Conservation (phyloP, 768 basidiomycete species). For the Scleroderma bovista region DNA sequence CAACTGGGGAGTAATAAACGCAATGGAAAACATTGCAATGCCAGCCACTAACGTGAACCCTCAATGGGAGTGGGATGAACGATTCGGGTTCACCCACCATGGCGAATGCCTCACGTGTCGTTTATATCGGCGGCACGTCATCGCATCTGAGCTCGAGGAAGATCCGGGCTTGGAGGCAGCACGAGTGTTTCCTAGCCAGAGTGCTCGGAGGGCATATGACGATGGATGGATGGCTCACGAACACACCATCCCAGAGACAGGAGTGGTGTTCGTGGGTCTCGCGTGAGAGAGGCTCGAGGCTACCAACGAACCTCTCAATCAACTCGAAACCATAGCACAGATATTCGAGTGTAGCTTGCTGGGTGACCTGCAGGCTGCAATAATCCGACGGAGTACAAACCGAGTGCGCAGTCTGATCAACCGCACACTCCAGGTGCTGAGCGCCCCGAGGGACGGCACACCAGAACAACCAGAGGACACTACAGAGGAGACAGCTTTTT, state of each 20-base stretch:
- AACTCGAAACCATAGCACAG: too few species aligned
- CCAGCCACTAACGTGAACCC: background rate
- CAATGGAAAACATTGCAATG: background rate
- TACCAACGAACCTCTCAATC: background rate
- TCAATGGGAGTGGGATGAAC: background rate
- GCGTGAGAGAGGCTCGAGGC: background rate
- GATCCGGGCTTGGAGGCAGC: too few species aligned
- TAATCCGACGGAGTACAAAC: too few species aligned
- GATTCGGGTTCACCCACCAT: background rate
- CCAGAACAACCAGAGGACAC: too few species aligned
- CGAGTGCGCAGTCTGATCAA: too few species aligned
- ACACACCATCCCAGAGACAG: background rate
- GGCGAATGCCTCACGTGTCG: background rate
- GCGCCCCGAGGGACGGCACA: too few species aligned
- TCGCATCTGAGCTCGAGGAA: too few species aligned
- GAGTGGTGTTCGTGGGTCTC: background rate
- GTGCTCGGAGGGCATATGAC: background rate
- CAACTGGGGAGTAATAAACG: background rate
- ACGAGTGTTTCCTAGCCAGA: background rate
- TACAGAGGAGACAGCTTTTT: conserved; percentile 23
- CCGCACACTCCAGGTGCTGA: too few species aligned
- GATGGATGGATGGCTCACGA: background rate
- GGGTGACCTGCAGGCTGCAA: too few species aligned
- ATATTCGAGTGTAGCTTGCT: too few species aligned
- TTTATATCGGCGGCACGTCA: too few species aligned